Base-by-base conservation (phyloP, 257 asterid genomes). In the Fraxinus anomala region DNA sequence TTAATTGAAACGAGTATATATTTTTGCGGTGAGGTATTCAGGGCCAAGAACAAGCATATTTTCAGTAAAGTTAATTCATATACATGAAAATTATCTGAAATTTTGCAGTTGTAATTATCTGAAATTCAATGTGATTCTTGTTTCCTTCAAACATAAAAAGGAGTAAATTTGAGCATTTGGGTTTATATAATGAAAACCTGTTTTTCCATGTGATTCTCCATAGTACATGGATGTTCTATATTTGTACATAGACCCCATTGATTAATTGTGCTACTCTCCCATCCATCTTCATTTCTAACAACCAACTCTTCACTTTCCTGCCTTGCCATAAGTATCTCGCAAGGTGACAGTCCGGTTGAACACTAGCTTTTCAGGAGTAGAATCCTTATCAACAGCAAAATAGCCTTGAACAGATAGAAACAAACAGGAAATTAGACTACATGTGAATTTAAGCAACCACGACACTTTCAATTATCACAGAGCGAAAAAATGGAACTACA, bases 271-370 rank as follows among this genome's bases (percentile, higher is more conserved):
- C 51, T 77, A 14, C 14, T 59, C 49, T 23, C 56, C 30, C 72
- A 69, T 2, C 31, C 68, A 59, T 0, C 24, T 23, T 66, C 75
- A 59, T 34, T 42, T 28, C 54, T 1, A 9, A 17, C 78, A 59
- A 72, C 33, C 75, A 56, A 14, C 75, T 59, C 37, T 33, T 88
- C 85, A 91, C 87, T 93, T 91, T 31, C 91, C 94, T 73, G 78
- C 88, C 89, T 89, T 90, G 1, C 83, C 85, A 76, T 87, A 90
- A 75, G 82, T 89, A 73, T 90, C 98, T 9, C 97, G 86, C 82
- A 91, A 81, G 2, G 96, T 93, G 28, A 93, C 97, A 13, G 92
- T 89, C 49, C 97, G 89, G 73, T 93, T 91, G 63, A 91, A 91
- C 61, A 93, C 91, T 28, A 88, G 89, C 83, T 89, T 90, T 67